A percentile compares a stretch with the other conserved stretches of the same genome.
These are phyloP conservation scores for Carex pumila DNA, from an alignment of 176 grass and related monocot species.

Conservation along the genomic window DNA sequence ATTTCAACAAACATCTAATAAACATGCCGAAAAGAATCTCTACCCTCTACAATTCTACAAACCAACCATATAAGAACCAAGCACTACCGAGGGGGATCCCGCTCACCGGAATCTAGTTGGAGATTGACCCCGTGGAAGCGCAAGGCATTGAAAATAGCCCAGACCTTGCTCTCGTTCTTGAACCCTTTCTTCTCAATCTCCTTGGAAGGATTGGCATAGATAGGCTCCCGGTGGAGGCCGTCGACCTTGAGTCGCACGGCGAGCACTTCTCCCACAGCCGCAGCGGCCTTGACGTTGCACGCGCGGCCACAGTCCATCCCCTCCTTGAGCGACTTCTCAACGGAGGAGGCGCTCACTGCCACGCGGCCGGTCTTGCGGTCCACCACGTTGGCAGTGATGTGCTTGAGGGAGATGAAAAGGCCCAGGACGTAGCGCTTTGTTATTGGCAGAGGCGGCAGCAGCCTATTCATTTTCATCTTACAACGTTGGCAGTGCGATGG, in stretches of 20 bases:
- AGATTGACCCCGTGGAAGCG: conserved; percentile 54
- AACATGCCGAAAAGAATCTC: background rate
- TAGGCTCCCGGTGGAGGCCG: conserved; percentile 57
- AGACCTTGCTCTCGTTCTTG: conserved; percentile 77
- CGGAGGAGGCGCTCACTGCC: conserved; percentile 58
- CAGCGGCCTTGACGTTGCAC: conserved; percentile 85
- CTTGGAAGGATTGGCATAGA: conserved; percentile 53
- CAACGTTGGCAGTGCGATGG: too few relatives aligned
- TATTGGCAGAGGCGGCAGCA: conserved; percentile 26
- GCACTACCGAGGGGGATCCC: background rate
- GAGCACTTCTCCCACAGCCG: conserved; percentile 66
- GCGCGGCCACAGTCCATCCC: conserved; percentile 61
- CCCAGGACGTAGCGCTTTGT: conserved; percentile 76
- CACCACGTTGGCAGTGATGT: conserved; percentile 86
- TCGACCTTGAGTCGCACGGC: conserved; percentile 81
- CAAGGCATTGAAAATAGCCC: conserved; percentile 68
- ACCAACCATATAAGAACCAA: too few relatives aligned
- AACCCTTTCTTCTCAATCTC: conserved; percentile 90
- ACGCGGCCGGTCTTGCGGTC: conserved; percentile 70
- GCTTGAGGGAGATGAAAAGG: conserved; percentile 97
- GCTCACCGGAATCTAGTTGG: conserved; percentile 23
- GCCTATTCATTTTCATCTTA: conserved; percentile 5
- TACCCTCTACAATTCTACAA: too few relatives aligned
- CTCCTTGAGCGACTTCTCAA: conserved; percentile 71
- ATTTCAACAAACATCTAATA: conserved; percentile 15